Base-by-base conservation (phyloP, 306 rosid species). In the Phaseolus lunatus region DNA sequence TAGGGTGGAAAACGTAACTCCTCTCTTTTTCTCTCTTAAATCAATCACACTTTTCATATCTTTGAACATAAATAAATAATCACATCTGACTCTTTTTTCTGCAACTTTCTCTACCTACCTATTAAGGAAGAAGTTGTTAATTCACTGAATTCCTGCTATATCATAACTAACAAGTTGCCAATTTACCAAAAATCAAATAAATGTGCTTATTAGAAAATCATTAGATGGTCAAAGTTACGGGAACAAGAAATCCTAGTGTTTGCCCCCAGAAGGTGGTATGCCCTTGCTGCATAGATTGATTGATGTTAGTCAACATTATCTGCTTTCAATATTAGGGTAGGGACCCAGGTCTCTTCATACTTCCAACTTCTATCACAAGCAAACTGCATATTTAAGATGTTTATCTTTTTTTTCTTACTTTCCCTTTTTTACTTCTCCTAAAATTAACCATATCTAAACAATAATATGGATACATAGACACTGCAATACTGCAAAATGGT, bases 191-290 rank as follows among this genome's bases (percentile, higher is more conserved):
- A n/a, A n/a, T n/a, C n/a, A n/a, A n/a, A n/a, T n/a, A n/a, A n/a
- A n/a, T n/a, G n/a, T n/a, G n/a, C n/a, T n/a, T n/a, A n/a, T n/a
- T n/a, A n/a, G n/a, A n/a, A 22, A 20, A 19, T 31, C 4, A 14
- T 72, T 74, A 48, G 3, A 22, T 37, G 26, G 45, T 72, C 78
- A 72, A 80, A 64, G 20, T 5, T 52, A 10, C 52, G 8, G 83
- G 74, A 53, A 80, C 79, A 27, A 52, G 9, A 66, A 54, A 67
- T 67, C 45, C 1, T 54, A 54, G 74, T 65, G 84, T 50, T 54
- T 43, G 75, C 12, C 54, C 43, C 43, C 47, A 39, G 62, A 27
- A n/a, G 50, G 70, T 41, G 69, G 71, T 48, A 23, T 12, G n/a
- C n/a, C 8, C 19, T 13, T 71, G 63, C 1, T 22, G 2, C 1